Base-by-base conservation (phyloP, 2,329 filamentous ascomycete species). In the Cladosporium sp. region DNA sequence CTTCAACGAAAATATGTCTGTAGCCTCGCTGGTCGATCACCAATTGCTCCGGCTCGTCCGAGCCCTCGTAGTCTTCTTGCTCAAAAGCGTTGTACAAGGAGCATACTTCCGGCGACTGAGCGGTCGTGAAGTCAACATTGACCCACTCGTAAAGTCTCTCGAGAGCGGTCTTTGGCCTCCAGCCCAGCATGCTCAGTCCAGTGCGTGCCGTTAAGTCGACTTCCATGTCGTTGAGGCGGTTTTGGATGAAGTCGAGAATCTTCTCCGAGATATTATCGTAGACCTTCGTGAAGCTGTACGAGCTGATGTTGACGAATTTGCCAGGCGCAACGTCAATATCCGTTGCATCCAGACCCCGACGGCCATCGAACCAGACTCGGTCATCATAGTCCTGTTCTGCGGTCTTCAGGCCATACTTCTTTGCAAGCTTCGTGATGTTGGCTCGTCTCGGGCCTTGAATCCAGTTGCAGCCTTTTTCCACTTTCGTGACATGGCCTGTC, bases 121-220 rank as follows among this genome's bases (percentile, higher is more conserved):
- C 61, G 18, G 38, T 64, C 8, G 61, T 55, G 28, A 64, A 64
- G 28, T 64, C 61, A 36, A 64, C 49, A 18, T 64, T 64, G 15
- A 64, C 61, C 61, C 61, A 64, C n/a, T 64, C 61, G n/a, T 64
- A 64, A 5, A 64, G 51, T 14, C 61, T 30, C 51, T 64, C 49
- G 2, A 64, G 61, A 21, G 61, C 61, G 11, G 61, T 64, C 24
- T 36, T 28, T 10, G 61, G 61, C 12, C 61, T 54, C 61, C 61
- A 64, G 26, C 61, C 61, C 15, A 64, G 61, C 61, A 64, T 64
- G 28, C 61, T 55, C 15, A 64, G 28, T 18, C 61, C 61, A 24
- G 61, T 64, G 2, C 61, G 61, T 3, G 61, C 61, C 3, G 61
- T 57, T 36, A 64, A 26, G 26, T 64, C 61, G 18, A 64, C 61